Evolutionary conservation across 164 flowering plant genomes (phyloP).

Genomic region (Macadamia tetraphylla): DNA sequence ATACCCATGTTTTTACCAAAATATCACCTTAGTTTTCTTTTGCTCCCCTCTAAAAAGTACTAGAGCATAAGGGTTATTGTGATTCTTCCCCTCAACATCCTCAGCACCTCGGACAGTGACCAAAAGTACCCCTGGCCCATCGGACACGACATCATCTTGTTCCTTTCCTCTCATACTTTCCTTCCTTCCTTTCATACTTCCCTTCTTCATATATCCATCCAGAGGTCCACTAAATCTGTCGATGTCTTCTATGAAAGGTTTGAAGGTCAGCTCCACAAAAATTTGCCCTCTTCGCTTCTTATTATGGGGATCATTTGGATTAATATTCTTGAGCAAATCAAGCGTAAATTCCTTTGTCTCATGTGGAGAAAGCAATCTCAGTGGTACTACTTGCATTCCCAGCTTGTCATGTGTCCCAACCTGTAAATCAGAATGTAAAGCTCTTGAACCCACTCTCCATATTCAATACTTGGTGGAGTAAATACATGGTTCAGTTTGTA

Average conservation of each 20-base stretch:
- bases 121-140: conserved; percentile 52
- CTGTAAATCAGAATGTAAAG: conserved; percentile 24
- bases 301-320: conserved; percentile 56
- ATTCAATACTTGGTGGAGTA: neutral
- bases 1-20: neutral
- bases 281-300: conserved; percentile 49
- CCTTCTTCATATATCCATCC: conserved; percentile 19
- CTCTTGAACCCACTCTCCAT: neutral
- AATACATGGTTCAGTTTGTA: neutral
- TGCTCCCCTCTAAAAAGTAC: conserved; percentile 58
- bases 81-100: conserved; percentile 62
- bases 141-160: conserved; percentile 6
- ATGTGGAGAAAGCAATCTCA: conserved; percentile 45
- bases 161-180: conserved; percentile 8
- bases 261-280: conserved; percentile 43
- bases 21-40: conserved; percentile 59
- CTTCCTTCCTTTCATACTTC: conserved; percentile 8
- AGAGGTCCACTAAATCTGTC: conserved; percentile 22
- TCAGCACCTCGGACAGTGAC: conserved; percentile 50
- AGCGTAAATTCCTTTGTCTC: conserved; percentile 46
- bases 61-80: conserved; percentile 59
- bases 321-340: conserved; percentile 48
- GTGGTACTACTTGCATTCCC: conserved; percentile 73
- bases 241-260: conserved; percentile 51
- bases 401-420: conserved; percentile 66